Percentiles rank a stretch among this genome's conserved stretches.
These are phyloP conservation scores for Lactarius hatsudake DNA, from an alignment of 768 basidiomycete species.

Conservation along the genomic window DNA sequence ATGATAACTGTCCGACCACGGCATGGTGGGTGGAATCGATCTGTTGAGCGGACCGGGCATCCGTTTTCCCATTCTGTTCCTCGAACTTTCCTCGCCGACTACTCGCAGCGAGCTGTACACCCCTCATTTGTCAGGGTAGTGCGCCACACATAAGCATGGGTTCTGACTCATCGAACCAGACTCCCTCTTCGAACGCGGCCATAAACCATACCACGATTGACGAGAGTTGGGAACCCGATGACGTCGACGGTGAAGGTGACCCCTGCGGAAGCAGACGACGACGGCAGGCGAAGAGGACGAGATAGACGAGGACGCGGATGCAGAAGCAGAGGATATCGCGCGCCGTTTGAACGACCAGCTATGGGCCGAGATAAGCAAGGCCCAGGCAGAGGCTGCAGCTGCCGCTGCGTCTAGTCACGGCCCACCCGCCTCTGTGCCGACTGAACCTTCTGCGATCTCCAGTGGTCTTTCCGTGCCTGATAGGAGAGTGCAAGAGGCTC, in stretches of 20 bases:
- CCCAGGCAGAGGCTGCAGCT: constrained; percentile 44
- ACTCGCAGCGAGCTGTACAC: not conserved
- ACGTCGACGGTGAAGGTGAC: not conserved
- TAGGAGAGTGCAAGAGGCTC: constrained; percentile 53
- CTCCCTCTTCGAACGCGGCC: not conserved
- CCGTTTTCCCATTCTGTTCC: not conserved
- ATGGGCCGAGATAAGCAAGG: constrained; percentile 72
- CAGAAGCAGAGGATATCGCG: constrained; percentile 73
- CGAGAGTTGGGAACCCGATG: not conserved
- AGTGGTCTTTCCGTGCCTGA: not conserved
- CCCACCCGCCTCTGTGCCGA: constrained; percentile 22
- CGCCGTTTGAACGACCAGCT: constrained; percentile 71
- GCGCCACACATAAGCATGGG: not conserved
- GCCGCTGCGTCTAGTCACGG: constrained; percentile 14
- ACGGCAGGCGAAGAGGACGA: constrained; percentile 54
- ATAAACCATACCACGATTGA: not conserved
- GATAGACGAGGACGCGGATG: constrained; percentile 57
- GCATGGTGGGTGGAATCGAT: too few species aligned
- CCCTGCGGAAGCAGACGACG: constrained; percentile 30
- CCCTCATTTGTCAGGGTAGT: not conserved
- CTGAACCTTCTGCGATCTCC: constrained; percentile 1
- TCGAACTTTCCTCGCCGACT: too few species aligned
- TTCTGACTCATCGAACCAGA: not conserved
- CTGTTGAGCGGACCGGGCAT: not conserved
- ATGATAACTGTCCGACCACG: too few species aligned